Base-by-base conservation (phyloP, 2,329 filamentous ascomycete species). In the Passalora sequoiae region DNA sequence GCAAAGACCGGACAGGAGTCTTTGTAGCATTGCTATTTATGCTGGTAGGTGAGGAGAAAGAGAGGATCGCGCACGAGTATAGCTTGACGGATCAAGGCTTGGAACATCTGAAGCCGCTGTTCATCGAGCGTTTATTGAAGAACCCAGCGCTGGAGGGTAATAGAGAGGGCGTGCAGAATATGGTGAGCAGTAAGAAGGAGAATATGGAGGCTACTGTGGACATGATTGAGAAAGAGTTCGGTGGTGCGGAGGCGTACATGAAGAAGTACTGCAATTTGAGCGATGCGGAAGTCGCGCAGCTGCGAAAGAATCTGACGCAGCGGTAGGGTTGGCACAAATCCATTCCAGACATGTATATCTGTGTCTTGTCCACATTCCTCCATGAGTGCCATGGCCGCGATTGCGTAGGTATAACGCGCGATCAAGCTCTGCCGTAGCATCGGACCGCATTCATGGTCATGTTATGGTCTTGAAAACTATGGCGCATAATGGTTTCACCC, bases 1-100 rank as follows among this genome's bases (percentile, higher is more conserved):
- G 85, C 9, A 89, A 89, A 64, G 85, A 89, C 61, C 73, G 85
- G 31, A 89, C 85, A 0, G 85, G 85, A 2, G 73, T 89, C 4
- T 66, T 87, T 32, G 76, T 78, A 37, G 84, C 82, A 3, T 55
- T 89, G 29, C 60, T 89, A 6, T 69, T 87, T 28, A 66, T 75
- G 19, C 69, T 87, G 20, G 79, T 79, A 6, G 80, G 80, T 3
- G 79, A 86, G 0, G 63, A 71, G 1, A 73, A 80, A 50, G 68
- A 76, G 24, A 60, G 65, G 3, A 73, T 86, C n/a, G 82, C 81
- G 0, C 64, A 73, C 7, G 85, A 89, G 61, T 89, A 89, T 60
- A 69, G 73, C 12, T 67, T 86, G 7, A 86, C 82, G 0, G 78
- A 85, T 38, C 54, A 70, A 1, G 83, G 84, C 0, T 66, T 87